Evolutionary conservation across 2,329 filamentous ascomycete genomes (phyloP).

Genomic region (Tolypocladium capitatum): DNA sequence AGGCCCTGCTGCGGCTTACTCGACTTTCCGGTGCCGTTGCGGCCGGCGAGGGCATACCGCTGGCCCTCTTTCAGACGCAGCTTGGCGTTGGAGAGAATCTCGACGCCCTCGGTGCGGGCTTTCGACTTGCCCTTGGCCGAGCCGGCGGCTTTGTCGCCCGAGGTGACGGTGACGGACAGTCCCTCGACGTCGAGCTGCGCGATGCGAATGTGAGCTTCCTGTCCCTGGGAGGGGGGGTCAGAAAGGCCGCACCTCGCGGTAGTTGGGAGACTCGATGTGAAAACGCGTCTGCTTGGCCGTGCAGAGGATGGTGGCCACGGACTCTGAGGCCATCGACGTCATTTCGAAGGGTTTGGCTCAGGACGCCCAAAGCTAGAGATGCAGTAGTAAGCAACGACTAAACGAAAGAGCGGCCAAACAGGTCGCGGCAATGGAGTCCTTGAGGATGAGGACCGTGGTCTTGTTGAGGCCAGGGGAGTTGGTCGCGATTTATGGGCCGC

Average conservation of each 20-base stretch:
- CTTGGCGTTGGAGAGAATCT: slow-evolving; percentile 58
- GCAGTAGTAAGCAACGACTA: not conserved
- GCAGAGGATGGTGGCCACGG: slow-evolving; percentile 41
- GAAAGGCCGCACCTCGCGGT: slow-evolving; percentile 35
- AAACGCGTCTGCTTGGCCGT: slow-evolving; percentile 57
- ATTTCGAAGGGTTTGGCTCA: slow-evolving; percentile 12
- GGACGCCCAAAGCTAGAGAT: not conserved
- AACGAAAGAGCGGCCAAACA: no score
- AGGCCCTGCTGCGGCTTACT: slow-evolving; percentile 31
- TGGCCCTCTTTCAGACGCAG: slow-evolving; percentile 59
- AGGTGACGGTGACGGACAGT: slow-evolving; percentile 53
- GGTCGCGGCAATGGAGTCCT: no score
- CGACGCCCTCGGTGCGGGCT: slow-evolving; percentile 34
- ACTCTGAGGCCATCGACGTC: slow-evolving; percentile 36
- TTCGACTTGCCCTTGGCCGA: slow-evolving; percentile 38
- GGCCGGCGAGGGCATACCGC: slow-evolving; percentile 65
- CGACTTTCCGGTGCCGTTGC: slow-evolving; percentile 75
- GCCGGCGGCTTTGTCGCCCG: slow-evolving; percentile 18
- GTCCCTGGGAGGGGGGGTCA: not conserved
- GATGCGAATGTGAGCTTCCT: not conserved
- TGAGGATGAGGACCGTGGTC: not conserved
- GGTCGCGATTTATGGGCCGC: not conserved
- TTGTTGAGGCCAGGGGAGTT: not conserved
- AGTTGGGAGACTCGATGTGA: slow-evolving; percentile 41
- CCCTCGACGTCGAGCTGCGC: slow-evolving; percentile 56